phyloP scores from a whole-genome alignment of 768 basidiomycete species.

The Termitomyces sp. region DNA sequence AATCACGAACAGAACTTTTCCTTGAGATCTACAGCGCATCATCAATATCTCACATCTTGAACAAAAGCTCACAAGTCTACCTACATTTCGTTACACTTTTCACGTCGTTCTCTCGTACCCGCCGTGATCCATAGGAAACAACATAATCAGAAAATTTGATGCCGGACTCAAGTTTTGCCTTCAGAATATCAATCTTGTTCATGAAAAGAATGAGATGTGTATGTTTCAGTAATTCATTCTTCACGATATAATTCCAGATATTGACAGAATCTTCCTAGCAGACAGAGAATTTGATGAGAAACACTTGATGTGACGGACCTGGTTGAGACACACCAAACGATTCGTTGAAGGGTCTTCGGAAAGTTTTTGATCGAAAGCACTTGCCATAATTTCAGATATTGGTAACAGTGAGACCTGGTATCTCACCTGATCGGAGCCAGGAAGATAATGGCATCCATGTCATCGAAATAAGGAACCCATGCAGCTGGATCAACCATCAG shows the following conservation, averaged over 20 bases:
- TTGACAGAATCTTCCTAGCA: slow-evolving; percentile 69
- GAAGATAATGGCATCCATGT: slow-evolving; percentile 70
- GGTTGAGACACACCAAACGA: slow-evolving; percentile 37
- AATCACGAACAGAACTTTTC: slow-evolving; percentile 38
- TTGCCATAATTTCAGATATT: slow-evolving; percentile 8
- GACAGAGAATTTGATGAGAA: neutral
- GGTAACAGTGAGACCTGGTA: neutral
- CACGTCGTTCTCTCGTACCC: slow-evolving; percentile 45
- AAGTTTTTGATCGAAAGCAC: slow-evolving; percentile 65
- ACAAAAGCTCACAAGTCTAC: slow-evolving; percentile 18
- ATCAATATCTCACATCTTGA: neutral
- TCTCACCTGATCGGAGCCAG: slow-evolving; percentile 55
- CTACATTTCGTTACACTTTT: slow-evolving; percentile 64
- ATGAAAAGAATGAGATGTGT: slow-evolving; percentile 77
- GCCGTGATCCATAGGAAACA: slow-evolving; percentile 60
- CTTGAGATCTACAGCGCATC: slow-evolving; percentile 26
- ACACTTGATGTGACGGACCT: neutral
- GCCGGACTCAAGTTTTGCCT: slow-evolving; percentile 58
- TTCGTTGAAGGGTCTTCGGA: slow-evolving; percentile 61
- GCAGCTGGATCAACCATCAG: slow-evolving; percentile 32
- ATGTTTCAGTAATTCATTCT: slow-evolving; percentile 61
- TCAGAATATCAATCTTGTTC: slow-evolving; percentile 77
- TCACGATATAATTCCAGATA: slow-evolving; percentile 69
- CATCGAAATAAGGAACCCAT: slow-evolving; percentile 58
- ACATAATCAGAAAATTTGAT: slow-evolving; percentile 63